Evolutionary conservation across 176 grass and related monocot genomes (phyloP).

Genomic region (Cymbopogon citratus): DNA sequence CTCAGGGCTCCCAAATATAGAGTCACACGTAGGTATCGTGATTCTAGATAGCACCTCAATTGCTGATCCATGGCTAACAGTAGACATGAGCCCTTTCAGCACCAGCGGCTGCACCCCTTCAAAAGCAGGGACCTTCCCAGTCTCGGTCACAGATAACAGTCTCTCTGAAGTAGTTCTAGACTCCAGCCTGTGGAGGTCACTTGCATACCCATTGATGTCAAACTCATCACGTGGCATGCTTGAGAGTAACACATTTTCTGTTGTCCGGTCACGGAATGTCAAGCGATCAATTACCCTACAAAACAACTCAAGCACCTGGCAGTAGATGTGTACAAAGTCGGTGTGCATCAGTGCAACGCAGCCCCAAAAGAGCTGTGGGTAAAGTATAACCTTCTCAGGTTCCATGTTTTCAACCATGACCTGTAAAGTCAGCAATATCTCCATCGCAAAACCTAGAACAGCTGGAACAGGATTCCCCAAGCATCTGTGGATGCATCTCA

Average conservation of each 20-base stretch:
- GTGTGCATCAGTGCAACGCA: conserved; percentile 97
- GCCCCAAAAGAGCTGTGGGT: conserved; percentile 98
- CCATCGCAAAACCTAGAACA: conserved; percentile 89
- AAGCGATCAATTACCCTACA: conserved; percentile 79
- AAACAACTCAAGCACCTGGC: conserved; percentile 86
- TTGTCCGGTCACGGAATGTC: conserved; percentile 76
- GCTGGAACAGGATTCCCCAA: conserved; percentile 86
- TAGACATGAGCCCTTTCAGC: conserved; percentile 88
- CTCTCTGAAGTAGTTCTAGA: conserved; percentile 55
- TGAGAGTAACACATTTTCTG: conserved; percentile 81
- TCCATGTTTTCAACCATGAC: conserved; percentile 99
- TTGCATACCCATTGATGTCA: conserved; percentile 56
- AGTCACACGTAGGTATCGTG: conserved; percentile 82
- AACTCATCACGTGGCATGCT: conserved; percentile 97
- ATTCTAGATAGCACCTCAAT: conserved; percentile 94
- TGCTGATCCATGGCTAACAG: conserved; percentile 77
- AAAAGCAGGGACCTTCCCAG: conserved; percentile 75
- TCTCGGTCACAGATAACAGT: conserved; percentile 50
- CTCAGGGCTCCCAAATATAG: conserved; percentile 88
- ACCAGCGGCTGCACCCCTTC: conserved; percentile 95
- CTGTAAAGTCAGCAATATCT: conserved; percentile 85
- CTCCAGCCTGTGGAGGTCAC: conserved; percentile 70
- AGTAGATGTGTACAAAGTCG: conserved; percentile 92
- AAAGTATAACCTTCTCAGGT: conserved; percentile 92
- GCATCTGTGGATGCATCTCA: conserved; percentile 89